Base-by-base conservation (phyloP, 2,329 filamentous ascomycete genomes). In the Paraphaeosphaeria sporulosa region DNA sequence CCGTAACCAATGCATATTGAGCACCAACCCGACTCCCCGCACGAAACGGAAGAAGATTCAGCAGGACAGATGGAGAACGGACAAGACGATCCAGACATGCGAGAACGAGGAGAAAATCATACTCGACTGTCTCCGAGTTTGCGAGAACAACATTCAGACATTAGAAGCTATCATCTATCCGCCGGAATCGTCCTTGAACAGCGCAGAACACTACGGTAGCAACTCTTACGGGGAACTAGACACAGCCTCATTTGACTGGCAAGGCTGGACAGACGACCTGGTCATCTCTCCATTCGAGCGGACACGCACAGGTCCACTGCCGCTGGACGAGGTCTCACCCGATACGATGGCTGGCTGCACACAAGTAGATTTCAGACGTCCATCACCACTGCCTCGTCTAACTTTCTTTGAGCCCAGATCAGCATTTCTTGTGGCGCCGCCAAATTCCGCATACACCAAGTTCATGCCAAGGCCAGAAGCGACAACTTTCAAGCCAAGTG, bases 1-100 rank as follows among this genome's bases (percentile, higher is more conserved):
- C 34, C 69, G 63, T 12, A 71, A 66, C 44, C 65, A 70, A n/a
- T 65, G 64, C 4, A 61, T 64, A 8, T 59, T 76, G 27, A 60
- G 47, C 25, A 34, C 52, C 7, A 64, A 64, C 17, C 61, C 59
- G 9, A 59, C 43, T 15, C 66, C 65, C 13, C 63, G 67, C 36
- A 65, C 69, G 40, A 78, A 75, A 58, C 69, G 60, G 59, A 76
- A 76, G 64, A 72, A 67, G 63, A 66, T 72, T 1, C 60, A 65
- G 40, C 73, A 77, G 27, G 67, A 56, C 36, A 69, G 65, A 57
- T 72, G 67, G 51, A 58, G 70, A 25, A 67, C 75, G 10, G 59
- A 66, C 51, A 73, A 63, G 47, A 74, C 75, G n/a, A 77, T 77
- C 34, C 66, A 67, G 43, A 66, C 71, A 17, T 68, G 69, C 44